Base-by-base conservation (phyloP, 768 basidiomycete genomes). In the Clitopilus passeckerianus region DNA sequence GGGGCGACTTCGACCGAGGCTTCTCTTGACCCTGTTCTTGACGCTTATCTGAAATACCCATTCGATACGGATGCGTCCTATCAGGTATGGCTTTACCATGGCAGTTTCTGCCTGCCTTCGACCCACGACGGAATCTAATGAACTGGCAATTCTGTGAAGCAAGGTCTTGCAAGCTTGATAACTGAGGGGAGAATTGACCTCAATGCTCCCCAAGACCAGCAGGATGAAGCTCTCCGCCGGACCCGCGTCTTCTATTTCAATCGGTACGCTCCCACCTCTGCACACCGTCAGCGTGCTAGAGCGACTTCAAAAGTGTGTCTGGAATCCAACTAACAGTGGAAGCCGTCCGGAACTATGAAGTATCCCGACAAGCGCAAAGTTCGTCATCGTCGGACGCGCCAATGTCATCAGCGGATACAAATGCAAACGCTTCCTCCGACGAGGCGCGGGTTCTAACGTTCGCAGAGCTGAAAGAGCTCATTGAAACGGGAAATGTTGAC, bases 161-260 rank as follows among this genome's bases (percentile, higher is more conserved):
- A 85, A 82, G 89, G 89, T 64, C 72, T 90, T 43, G 77, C 78
- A 60, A 81, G 78, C 58, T 80, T 91, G 30, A 62, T 86, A 6
- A 68, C 78, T 5, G 78, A 75, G 14, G 75, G 75, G 12, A 68
- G 77, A 2, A 61, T 79, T 34, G 66, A 73, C 8, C 64, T 66
- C n/a, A 66, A 66, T 61, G 66, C 67, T 30, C 59, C 77, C 0
- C 68, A 74, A 7, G 76, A 75, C 18, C 74, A 80, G 34, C 71
- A 65, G 58, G 78, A 80, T 14, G 80, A 84, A 23, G 71, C 83
- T 30, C 59, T 86, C 34, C 77, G 81, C 9, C 78, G 78, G 37
- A 82, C 83, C 1, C 77, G 82, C 16, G 77, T 90, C 0, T 91
- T 88, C 67, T 91, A 89, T 72, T 91, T 90, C 71, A 91, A 89